A percentile compares a stretch with the other conserved stretches of the same genome.
Evolutionary conservation across 805 yeast species (phyloP).

Genomic region (Nakazawaea anatomiae): DNA sequence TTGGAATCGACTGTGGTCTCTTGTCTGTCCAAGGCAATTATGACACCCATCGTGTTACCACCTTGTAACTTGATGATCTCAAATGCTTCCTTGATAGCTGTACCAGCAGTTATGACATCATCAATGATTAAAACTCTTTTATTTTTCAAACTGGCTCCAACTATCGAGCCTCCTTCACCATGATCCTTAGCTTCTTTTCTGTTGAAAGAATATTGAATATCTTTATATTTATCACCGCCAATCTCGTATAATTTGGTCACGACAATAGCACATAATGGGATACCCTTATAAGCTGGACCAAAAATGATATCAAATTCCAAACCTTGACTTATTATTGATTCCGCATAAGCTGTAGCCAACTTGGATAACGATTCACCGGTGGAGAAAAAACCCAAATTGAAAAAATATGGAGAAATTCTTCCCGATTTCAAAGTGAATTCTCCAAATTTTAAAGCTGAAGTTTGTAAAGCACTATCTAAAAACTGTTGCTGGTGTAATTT

Average conservation of each 20-base stretch:
- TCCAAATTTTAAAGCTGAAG: slow-evolving; percentile 83
- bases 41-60: slow-evolving; percentile 76
- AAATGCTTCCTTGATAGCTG: slow-evolving; percentile 94
- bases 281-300: slow-evolving; percentile 98
- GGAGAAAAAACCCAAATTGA: slow-evolving; percentile 86
- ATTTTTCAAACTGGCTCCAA: slow-evolving; percentile 70
- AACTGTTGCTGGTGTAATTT: slow-evolving; percentile 49
- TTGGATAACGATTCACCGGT: slow-evolving; percentile 75
- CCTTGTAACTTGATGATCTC: slow-evolving; percentile 62
- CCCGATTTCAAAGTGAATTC: slow-evolving; percentile 88
- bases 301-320: slow-evolving; percentile 84
- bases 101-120: slow-evolving; percentile 98
- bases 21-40: slow-evolving; percentile 93
- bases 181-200: slow-evolving; percentile 96
- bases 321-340: slow-evolving; percentile 75
- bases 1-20: slow-evolving; percentile 71
- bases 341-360: slow-evolving; percentile 84
- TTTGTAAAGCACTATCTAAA: slow-evolving; percentile 75
- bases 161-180: slow-evolving; percentile 96
- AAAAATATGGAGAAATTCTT: slow-evolving; percentile 91
- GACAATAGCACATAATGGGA: slow-evolving; percentile 90
- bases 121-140: slow-evolving; percentile 83
- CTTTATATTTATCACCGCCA: slow-evolving; percentile 70
- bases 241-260: slow-evolving; percentile 89
- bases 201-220: slow-evolving; percentile 86